Evolutionary conservation across 2,329 filamentous ascomycete species (phyloP).

Genomic region (Ophiocordyceps camponoti-saundersi): DNA sequence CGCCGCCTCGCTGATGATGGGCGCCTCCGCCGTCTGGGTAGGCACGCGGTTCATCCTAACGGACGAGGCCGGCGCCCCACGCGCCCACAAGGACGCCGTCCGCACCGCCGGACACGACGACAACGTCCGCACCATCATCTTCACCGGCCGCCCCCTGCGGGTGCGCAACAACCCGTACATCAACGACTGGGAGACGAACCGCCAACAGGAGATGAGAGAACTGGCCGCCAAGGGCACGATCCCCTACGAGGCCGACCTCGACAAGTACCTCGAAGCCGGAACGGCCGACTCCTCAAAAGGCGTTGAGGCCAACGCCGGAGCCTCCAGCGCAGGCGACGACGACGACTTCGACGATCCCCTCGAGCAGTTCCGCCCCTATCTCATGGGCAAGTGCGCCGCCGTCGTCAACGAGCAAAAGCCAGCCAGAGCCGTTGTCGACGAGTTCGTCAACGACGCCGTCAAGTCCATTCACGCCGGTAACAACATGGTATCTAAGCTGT

Average conservation of each 20-base stretch:
- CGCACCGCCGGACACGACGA: conserved; percentile 84
- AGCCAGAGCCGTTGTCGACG: conserved; percentile 84
- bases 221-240: conserved; percentile 79
- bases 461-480: conserved; percentile 51
- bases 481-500: conserved; percentile 55
- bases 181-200: conserved; percentile 88
- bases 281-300: conserved; percentile 46
- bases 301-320: conserved; percentile 38
- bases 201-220: conserved; percentile 77
- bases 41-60: conserved; percentile 90
- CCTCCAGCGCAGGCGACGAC: conserved; percentile 45
- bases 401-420: conserved; percentile 85
- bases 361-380: conserved; percentile 76
- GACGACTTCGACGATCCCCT: conserved; percentile 70
- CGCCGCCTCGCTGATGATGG: conserved; percentile 82
- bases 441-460: conserved; percentile 75
- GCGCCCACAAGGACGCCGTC: conserved; percentile 90
- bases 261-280: conserved; percentile 54
- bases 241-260: conserved; percentile 86
- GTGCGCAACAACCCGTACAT: conserved; percentile 93
- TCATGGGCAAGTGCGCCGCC: conserved; percentile 95
- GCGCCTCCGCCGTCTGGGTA: conserved; percentile 86
- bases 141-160: conserved; percentile 87
- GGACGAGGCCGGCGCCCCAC: conserved; percentile 86
- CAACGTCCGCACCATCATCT: conserved; percentile 94